Evolutionary conservation across 1,139 yeast genomes (phyloP).

Genomic region (Debaryomycetaceae sp.): DNA sequence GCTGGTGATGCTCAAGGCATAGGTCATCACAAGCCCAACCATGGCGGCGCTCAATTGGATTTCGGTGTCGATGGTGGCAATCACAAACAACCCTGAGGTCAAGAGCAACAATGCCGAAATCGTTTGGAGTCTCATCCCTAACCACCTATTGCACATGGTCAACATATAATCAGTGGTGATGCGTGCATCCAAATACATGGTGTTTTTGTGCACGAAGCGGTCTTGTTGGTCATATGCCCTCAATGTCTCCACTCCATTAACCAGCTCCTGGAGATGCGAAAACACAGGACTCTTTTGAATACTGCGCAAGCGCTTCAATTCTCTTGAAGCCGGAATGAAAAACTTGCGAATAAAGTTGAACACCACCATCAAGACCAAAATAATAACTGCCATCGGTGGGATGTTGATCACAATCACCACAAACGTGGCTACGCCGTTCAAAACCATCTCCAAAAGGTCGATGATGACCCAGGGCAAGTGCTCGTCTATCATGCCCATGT

Average conservation of each 20-base stretch:
- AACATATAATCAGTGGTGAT: constrained; percentile 20
- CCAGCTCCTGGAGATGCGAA: constrained; percentile 35
- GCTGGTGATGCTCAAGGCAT: constrained; percentile 29
- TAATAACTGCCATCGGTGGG: constrained; percentile 30
- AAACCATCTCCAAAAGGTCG: constrained; percentile 18
- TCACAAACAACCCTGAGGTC: constrained; percentile 23
- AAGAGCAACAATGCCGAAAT: constrained; percentile 31
- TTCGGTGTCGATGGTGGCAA: constrained; percentile 18
- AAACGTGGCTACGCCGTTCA: constrained; percentile 23
- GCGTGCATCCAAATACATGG: constrained; percentile 18
- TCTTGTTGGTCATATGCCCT: constrained; percentile 27
- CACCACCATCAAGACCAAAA: constrained; percentile 18
- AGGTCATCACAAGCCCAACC: constrained; percentile 36
- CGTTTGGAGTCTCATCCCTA: constrained; percentile 33
- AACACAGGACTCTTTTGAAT: constrained; percentile 30
- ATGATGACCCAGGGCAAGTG: constrained; percentile 24
- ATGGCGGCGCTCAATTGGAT: constrained; percentile 26
- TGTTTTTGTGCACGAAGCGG: constrained; percentile 22
- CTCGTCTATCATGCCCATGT: constrained; percentile 30
- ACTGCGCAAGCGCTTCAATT: constrained; percentile 30
- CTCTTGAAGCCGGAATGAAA: constrained; percentile 35
- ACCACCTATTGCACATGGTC: constrained; percentile 32
- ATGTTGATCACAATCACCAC: constrained; percentile 26
- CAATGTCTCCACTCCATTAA: constrained; percentile 34
- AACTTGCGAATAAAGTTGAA: constrained; percentile 27